Base-by-base conservation (phyloP, 108 stramenopile species). In the Nitzschia palea region DNA sequence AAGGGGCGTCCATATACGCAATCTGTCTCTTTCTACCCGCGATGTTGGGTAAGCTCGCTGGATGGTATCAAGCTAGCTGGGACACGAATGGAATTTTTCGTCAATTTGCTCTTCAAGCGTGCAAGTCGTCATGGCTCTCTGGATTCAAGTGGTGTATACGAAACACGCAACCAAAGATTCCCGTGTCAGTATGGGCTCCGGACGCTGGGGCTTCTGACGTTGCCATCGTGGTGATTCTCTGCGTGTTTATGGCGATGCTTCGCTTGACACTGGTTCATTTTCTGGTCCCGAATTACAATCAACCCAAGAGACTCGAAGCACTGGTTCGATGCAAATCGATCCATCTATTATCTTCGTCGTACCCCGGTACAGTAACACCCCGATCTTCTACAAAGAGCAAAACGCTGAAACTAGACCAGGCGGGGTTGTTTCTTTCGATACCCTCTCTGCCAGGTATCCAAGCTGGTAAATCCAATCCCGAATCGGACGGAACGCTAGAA, bases 301-400 rank as follows among this genome's bases (percentile, higher is more conserved):
- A 76, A 47, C 81, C 85, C 0, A 68, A 71, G 29, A 71, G 74
- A 48, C 52, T 90, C 35, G 78, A 76, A 63, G 88, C 86, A 1
- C 45, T 90, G 62, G 82, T 87, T 2, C 60, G 83, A 56, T 85
- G 83, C 59, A 90, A 90, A 67, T 88, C 87, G 25, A 79, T 81
- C 20, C 88, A 90, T 67, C 67, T 93, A 47, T 65, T 88, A 54
- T 83, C 81, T 10, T 78, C 76, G 4, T 64, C 73, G 12, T 89
- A 87, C 53, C 72, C 83, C 25, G 55, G 62, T 23, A 65, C 73
- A 1, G 74, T 82, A 25, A 73, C 70, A n/a, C 80, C 78, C 52
- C 54, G 26, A 27, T 37, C 48, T 3, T 62, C 45, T 44, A 59
- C 10, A 22, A 23, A 37, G 12, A 8, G 14, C 3, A 28, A 12